These are phyloP conservation scores for Fusarium devonianum DNA, from an alignment of 2,329 filamentous ascomycete genomes.

Conservation along the genomic window DNA sequence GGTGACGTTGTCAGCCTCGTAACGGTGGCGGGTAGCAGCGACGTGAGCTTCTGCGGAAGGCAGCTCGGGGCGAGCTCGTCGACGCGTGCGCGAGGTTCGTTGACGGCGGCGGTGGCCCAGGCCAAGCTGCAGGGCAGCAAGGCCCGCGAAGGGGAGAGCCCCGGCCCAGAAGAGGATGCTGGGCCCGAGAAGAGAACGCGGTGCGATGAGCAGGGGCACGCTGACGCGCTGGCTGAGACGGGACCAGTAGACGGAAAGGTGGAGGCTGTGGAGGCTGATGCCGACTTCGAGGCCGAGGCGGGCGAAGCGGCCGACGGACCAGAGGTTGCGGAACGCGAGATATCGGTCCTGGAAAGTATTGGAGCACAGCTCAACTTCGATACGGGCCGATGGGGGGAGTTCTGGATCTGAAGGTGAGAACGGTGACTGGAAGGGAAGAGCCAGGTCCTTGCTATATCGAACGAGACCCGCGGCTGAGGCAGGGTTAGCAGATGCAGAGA, in stretches of 20 bases:
- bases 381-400: slow-evolving; percentile 40
- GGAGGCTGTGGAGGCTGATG: slow-evolving; percentile 50
- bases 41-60: slow-evolving; percentile 28
- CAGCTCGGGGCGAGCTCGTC: slow-evolving; percentile 10
- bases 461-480: slow-evolving; percentile 47
- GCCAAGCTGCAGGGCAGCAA: slow-evolving; percentile 49
- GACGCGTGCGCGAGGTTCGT: slow-evolving; percentile 10
- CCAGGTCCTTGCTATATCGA: slow-evolving; percentile 44
- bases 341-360: slow-evolving; percentile 48
- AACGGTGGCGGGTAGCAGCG: slow-evolving; percentile 46
- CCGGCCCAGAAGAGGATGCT: slow-evolving; percentile 50
- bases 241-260: slow-evolving; percentile 57
- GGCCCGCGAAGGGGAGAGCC: slow-evolving; percentile 50
- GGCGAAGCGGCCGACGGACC: slow-evolving; percentile 50
- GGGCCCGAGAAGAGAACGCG: slow-evolving; percentile 37
- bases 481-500: slow-evolving; percentile 45
- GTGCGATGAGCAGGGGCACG: slow-evolving; percentile 53
- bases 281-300: slow-evolving; percentile 55
- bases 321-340: slow-evolving; percentile 54
- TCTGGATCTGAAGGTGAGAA: slow-evolving; percentile 18
- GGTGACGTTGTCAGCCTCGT: slow-evolving; percentile 55
- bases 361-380: slow-evolving; percentile 54
- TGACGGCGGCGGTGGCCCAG: slow-evolving; percentile 25
- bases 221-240: slow-evolving; percentile 54
- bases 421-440: slow-evolving; percentile 38